phyloP scores from a whole-genome alignment of 78 protist genomes.

The Protostelium mycophagum region DNA sequence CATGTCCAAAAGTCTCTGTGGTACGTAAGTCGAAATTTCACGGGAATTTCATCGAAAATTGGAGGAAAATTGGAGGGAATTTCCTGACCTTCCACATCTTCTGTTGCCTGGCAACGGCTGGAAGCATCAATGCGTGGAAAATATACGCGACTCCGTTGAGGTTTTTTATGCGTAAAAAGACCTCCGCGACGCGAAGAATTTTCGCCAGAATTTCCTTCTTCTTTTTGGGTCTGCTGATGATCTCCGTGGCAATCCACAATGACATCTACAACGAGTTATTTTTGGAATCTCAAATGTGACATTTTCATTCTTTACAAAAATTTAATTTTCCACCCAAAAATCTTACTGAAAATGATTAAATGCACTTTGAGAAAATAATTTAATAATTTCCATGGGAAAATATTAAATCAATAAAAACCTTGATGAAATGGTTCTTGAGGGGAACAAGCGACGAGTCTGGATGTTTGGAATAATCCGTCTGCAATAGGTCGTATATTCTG shows the following conservation, averaged over 20 bases:
- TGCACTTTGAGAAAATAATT: too few species aligned
- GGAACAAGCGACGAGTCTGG: background rate
- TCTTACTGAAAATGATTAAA: too few species aligned
- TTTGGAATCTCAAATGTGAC: too few species aligned
- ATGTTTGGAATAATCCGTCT: background rate
- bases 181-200: background rate
- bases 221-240: background rate
- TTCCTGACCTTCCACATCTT: background rate
- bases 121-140: background rate
- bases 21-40: background rate
- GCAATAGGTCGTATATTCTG: background rate
- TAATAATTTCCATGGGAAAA: background rate
- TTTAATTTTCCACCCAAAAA: too few species aligned
- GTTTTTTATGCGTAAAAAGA: background rate
- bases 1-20: background rate
- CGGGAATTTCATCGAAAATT: background rate
- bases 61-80: too few species aligned
- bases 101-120: background rate
- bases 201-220: background rate
- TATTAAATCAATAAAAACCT: background rate
- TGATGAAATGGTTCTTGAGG: background rate
- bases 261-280: constrained; percentile 1
- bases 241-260: background rate
- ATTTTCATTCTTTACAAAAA: too few species aligned
- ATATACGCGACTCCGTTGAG: background rate